phyloP scores from a whole-genome alignment of 2,329 filamentous ascomycete species.

The Beauveria asiatica region DNA sequence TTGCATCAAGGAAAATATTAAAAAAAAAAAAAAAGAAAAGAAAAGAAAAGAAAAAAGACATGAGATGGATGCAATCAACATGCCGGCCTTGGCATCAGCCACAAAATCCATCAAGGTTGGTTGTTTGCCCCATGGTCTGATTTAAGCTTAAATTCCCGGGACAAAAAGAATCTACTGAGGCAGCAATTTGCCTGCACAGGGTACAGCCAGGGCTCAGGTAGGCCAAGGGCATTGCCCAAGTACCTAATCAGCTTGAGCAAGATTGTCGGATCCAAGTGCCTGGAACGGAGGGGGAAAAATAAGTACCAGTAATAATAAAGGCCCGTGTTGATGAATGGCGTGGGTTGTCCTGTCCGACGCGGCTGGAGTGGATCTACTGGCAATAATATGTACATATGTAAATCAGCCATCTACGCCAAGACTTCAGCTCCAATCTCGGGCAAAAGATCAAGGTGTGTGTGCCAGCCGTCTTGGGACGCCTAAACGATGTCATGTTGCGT shows the following conservation, averaged over 20 bases:
- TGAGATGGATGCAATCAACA: no score
- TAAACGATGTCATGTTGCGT: no score
- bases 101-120: background rate
- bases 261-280: no score
- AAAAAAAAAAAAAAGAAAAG: no score
- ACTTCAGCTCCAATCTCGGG: background rate
- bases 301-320: no score
- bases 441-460: background rate
- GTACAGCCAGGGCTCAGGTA: background rate
- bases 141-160: background rate
- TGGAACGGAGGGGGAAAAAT: no score
- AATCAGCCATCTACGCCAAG: background rate
- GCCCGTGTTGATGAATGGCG: no score
- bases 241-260: no score
- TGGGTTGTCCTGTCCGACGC: background rate
- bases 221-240: background rate
- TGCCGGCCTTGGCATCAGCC: background rate
- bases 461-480: no score
- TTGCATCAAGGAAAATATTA: no score
- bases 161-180: no score
- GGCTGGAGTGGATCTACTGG: background rate
- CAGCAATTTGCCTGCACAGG: background rate
- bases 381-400: conserved; percentile 3
- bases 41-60: no score
- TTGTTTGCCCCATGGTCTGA: background rate